Conservation (phyloP, 768 basidiomycete genomes). For the Suillus discolor region DNA sequence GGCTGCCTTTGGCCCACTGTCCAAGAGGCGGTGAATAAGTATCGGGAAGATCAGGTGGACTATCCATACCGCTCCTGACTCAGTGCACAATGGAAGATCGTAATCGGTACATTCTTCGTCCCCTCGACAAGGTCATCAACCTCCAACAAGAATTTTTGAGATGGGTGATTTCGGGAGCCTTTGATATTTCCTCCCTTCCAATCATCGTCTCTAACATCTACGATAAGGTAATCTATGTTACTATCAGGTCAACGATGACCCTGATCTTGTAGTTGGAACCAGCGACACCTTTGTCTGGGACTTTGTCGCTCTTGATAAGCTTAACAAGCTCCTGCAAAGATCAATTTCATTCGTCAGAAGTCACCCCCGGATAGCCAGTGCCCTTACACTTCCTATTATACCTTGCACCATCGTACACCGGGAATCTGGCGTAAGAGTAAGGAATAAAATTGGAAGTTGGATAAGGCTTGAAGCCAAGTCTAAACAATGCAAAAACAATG, state of each 20-base stretch:
- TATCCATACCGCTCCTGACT: slow-evolving; percentile 72
- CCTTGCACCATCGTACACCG: slow-evolving; percentile 5
- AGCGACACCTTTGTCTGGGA: slow-evolving; percentile 43
- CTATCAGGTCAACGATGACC: not conserved
- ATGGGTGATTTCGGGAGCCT: slow-evolving; percentile 63
- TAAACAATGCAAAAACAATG: not conserved
- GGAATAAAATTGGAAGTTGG: not conserved
- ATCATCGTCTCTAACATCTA: slow-evolving; percentile 88
- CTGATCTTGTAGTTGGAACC: not conserved
- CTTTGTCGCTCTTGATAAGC: slow-evolving; percentile 67
- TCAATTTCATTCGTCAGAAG: not conserved
- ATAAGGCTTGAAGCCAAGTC: not conserved
- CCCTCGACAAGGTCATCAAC: slow-evolving; percentile 62
- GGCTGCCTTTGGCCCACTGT: slow-evolving; percentile 79
- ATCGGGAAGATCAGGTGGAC: slow-evolving; percentile 3
- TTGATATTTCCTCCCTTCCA: slow-evolving; percentile 80
- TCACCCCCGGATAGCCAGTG: not conserved
- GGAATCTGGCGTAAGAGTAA: not conserved
- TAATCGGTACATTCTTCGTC: slow-evolving; percentile 59
- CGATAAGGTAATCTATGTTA: slow-evolving; percentile 62
- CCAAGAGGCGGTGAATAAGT: not conserved
- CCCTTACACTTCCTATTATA: slow-evolving; percentile 5
- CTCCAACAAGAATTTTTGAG: slow-evolving; percentile 53
- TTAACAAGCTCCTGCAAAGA: slow-evolving; percentile 62
- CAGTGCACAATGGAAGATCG: slow-evolving; percentile 80